Base-by-base conservation (phyloP, 2,329 filamentous ascomycete species). In the Colletotrichum tofieldiae region DNA sequence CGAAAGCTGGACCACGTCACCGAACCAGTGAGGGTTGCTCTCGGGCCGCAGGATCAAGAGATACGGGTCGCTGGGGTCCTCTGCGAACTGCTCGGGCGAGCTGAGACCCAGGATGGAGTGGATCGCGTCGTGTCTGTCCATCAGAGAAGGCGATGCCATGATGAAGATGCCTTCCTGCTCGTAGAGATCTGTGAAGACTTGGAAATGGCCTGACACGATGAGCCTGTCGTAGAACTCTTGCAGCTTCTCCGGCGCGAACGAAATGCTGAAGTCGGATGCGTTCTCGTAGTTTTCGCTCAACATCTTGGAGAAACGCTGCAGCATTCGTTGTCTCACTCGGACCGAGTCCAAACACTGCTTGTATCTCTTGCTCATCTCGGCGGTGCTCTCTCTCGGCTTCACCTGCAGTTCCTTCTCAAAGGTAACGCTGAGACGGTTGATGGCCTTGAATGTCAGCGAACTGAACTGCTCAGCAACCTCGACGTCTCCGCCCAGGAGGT, bases 381-480 rank as follows among this genome's bases (percentile, higher is more conserved):
- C 85, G 0, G 92, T 90, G 68, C 92, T 93, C 82, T 98, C 95
- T 76, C 95, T 94, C 1, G 94, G 92, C 76, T 94, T 93, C 67
- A 93, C 90, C 75, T 96, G 93, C 62, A 98, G 86, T 81, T 99
- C 96, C 77, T 92, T 92, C 81, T 98, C 96, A 77, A 98, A 99
- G 23, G 96, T 96, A 73, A 92, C 89, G 78, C 94, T 97, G 65
- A 99, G 87, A 61, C 96, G 93, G 76, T 93, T 93, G 73, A 98
- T 88, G 11, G 96, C 95, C 82, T 98, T 98, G 78, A 94, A 95
- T 1, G 96, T 98, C 74, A 99, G 87, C 35, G 94, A 94, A 81
- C 93, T 97, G 81, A 99, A 99, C 80, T 99, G 96, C 84, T 98
- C 96, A 1, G 96, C 96, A 52, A 98, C 96, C 83, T 98, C 96